A percentile compares a stretch with the other conserved stretches of the same genome.
These are phyloP conservation scores for Schizothecium vesticola DNA, from an alignment of 495 filamentous ascomycete genomes.

Conservation along the genomic window DNA sequence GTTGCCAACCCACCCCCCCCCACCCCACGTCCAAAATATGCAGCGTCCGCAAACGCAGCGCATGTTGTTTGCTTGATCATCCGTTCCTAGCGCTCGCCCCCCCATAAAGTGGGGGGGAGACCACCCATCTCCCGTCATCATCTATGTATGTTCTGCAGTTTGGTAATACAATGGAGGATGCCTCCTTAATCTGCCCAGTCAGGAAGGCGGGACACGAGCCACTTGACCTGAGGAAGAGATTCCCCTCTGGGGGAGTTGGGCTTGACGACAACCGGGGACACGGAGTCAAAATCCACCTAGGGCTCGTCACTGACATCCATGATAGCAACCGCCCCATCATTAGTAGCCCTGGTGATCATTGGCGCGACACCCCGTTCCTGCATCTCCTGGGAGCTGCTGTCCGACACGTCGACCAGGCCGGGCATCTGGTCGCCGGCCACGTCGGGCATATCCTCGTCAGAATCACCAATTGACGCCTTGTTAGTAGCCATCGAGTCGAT, in stretches of 20 bases:
- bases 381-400: neutral
- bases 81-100: neutral
- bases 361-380: neutral
- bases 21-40: neutral
- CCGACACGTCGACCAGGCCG: neutral
- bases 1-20: neutral
- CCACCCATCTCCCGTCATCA: neutral
- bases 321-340: neutral
- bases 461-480: slow-evolving; percentile 28
- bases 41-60: neutral
- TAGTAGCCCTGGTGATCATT: neutral
- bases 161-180: neutral
- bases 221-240: neutral
- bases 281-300: no score
- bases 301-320: neutral
- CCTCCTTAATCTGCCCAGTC: neutral
- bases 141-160: neutral
- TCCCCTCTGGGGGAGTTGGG: no score
- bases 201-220: neutral
- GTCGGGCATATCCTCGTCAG: slow-evolving; percentile 26
- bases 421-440: neutral
- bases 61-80: neutral
- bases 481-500: slow-evolving; percentile 35
- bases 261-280: no score
- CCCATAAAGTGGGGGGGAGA: neutral